A percentile compares a stretch with the other conserved stretches of the same genome.
These are phyloP conservation scores for Apodospora peruviana DNA, from an alignment of 495 filamentous ascomycete species.

Conservation along the genomic window DNA sequence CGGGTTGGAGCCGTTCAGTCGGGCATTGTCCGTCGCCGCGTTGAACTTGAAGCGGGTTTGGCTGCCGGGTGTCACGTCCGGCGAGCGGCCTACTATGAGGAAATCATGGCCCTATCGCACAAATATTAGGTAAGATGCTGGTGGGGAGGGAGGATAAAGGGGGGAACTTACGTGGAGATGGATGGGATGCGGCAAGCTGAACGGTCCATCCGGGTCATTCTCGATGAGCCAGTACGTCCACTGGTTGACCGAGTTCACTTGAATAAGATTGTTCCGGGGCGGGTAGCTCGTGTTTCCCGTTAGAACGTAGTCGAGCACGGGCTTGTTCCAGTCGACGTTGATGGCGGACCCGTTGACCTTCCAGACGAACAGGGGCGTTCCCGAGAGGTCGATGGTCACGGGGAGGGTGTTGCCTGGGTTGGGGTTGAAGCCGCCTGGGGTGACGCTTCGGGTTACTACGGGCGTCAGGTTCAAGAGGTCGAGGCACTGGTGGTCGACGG, in stretches of 20 bases:
- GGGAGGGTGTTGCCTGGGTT: slow-evolving; percentile 23
- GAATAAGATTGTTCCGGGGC: slow-evolving; percentile 30
- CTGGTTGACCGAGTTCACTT: slow-evolving; percentile 28
- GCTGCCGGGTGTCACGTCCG: slow-evolving; percentile 10
- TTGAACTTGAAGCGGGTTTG: slow-evolving; percentile 29
- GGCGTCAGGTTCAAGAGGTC: slow-evolving; percentile 29
- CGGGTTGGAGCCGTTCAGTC: slow-evolving; percentile 45
- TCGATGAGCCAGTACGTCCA: slow-evolving; percentile 50
- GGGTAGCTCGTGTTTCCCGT: slow-evolving; percentile 32
- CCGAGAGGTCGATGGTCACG: slow-evolving; percentile 16
- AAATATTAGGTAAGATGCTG: neutral
- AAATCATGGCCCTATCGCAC: slow-evolving; percentile 52
- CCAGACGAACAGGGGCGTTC: slow-evolving; percentile 31
- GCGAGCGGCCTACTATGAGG: slow-evolving; percentile 42
- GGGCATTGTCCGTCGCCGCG: slow-evolving; percentile 13
- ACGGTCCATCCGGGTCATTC: slow-evolving; percentile 40
- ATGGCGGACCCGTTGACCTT: slow-evolving; percentile 35
- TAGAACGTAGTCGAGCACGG: slow-evolving; percentile 32
- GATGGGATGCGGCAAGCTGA: slow-evolving; percentile 23
- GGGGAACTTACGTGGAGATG: neutral
- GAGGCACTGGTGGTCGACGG: slow-evolving; percentile 23
- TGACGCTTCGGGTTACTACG: slow-evolving; percentile 22
- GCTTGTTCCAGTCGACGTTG: slow-evolving; percentile 39
- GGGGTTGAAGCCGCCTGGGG: slow-evolving; percentile 19
- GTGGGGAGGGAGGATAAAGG: neutral